phyloP scores from a whole-genome alignment of 1,284 basidiomycete species.

The Moesziomyces parantarcticus region DNA sequence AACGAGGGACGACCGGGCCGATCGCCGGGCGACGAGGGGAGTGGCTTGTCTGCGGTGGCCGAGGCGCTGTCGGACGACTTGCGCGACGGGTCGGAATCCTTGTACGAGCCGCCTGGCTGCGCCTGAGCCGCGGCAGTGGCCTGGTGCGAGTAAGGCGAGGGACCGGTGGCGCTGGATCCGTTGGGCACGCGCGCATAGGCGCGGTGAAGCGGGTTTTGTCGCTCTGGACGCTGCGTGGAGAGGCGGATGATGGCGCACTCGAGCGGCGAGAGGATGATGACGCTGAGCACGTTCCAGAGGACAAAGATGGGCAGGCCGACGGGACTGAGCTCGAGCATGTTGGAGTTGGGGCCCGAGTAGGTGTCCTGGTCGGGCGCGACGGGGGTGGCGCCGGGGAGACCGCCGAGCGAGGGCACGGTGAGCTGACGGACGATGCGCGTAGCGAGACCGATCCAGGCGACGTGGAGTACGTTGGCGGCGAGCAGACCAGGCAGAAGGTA shows the following conservation, averaged over 20 bases:
- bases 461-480: slow-evolving; percentile 50
- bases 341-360: slow-evolving; percentile 55
- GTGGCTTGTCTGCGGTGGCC: slow-evolving; percentile 34
- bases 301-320: slow-evolving; percentile 58
- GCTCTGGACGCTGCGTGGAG: slow-evolving; percentile 58
- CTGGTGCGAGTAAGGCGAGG: slow-evolving; percentile 59
- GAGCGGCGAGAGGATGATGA: slow-evolving; percentile 57
- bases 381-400: slow-evolving; percentile 39
- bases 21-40: slow-evolving; percentile 37
- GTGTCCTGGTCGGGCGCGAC: slow-evolving; percentile 44
- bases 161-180: slow-evolving; percentile 12
- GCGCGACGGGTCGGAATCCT: slow-evolving; percentile 14
- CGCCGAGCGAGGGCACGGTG: slow-evolving; percentile 54
- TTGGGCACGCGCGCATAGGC: slow-evolving; percentile 53
- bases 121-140: slow-evolving; percentile 43
- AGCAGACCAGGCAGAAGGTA: slow-evolving; percentile 61
- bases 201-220: slow-evolving; percentile 62
- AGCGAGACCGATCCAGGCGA: slow-evolving; percentile 56
- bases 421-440: slow-evolving; percentile 55
- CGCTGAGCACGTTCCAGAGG: slow-evolving; percentile 53
- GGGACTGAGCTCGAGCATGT: slow-evolving; percentile 45
- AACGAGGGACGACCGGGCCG: slow-evolving; percentile 50
- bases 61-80: slow-evolving; percentile 30
- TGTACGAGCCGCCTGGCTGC: slow-evolving; percentile 39
- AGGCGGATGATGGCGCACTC: slow-evolving; percentile 64